Base-by-base conservation (phyloP, 495 filamentous ascomycete species). In the Aspergillus biplanus region DNA sequence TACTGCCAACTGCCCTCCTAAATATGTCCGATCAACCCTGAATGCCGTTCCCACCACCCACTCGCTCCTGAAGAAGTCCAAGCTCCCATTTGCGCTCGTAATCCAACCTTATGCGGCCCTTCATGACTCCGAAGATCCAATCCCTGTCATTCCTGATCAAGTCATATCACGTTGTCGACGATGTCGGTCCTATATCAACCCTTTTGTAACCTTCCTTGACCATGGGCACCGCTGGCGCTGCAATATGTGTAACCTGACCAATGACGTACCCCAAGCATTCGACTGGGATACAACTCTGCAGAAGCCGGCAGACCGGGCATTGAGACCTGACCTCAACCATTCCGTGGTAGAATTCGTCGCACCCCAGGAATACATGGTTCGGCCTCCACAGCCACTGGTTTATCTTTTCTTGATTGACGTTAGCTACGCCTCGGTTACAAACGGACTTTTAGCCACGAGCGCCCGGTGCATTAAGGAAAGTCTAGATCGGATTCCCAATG, bases 201-300 rank as follows among this genome's bases (percentile, higher is more conserved):
- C 95, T 21, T 99, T 94, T 61, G 95, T 93, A 49, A 92, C 90
- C 56, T 99, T 99, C 82, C 79, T 99, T 47, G 95, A 99, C 63
- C 92, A 98, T 74, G 94, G 94, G 18, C 95, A 99, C 79, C 86
- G 95, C 70, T 98, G 95, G 95, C 88, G 94, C 60, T 99, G 95
- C 78, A 99, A 99, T 77, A 98, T 99, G 94, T 99, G 95, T 72
- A 97, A 97, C 75, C 82, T 99, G 60, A 97, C 93, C 58, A 99
- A 98, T 72, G 95, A 99, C 69, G 96, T 99, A 15, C 95, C 95
- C 8, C 96, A 98, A 78, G 93, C 93, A 6, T 99, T 98, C 65
- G 95, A 99, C 75, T 99, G 95, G 95, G 96, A 99, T 77, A 87
- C 90, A 42, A 87, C 92, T 13, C 78, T 91, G 54, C 93, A 97